Evolutionary conservation across 129 eudicot genomes (phyloP), one percentile per base, ranked within the genome.

Genomic region (Flaveria sonorensis): DNA sequence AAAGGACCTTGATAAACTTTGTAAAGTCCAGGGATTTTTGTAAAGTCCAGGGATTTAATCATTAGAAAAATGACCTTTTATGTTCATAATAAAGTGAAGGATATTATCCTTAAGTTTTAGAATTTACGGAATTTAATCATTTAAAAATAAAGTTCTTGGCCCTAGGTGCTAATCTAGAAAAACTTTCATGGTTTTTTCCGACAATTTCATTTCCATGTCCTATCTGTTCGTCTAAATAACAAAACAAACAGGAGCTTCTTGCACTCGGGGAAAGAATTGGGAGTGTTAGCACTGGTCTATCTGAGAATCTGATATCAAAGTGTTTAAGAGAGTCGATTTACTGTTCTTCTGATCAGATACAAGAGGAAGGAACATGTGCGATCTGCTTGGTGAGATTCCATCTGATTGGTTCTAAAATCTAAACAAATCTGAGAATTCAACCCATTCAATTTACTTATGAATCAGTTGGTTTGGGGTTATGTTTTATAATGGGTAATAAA

Each of bases 251-350:
- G 96, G 96, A 90, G 32, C 96, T 90, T 42, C 92, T 90, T 67
- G 96, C 83, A 13, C 85, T 89, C 3, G 88, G 88, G 52, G 93
- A 89, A 82, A 82, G 88, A 75, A 89, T 89, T 69, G 96, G 96
- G 70, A 81, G 66, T 68, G 96, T 89, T 55, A 87, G 40, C 82
- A 87, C 92, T 2, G 96, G 96, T 30, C 68, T 89, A 71, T 79
- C 89, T 10, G 92, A 83, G 48, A 86, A 81, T 75, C 50, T 83
- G 50, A 78, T 89, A 24, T 68, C 81, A 3, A 81, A 75, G 73
- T 85, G 88, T 71, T 65, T 89, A 82, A 79, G 79, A 11, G 87
- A 89, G 75, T 87, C 87, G 4, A 80, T 83, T 24, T 79, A 81
- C 74, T 85, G 90, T 60, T 87, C 92, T 0, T 85, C 92, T 32